Evolutionary conservation across 116 monocot species (phyloP).

Genomic region (Zostera marina): DNA sequence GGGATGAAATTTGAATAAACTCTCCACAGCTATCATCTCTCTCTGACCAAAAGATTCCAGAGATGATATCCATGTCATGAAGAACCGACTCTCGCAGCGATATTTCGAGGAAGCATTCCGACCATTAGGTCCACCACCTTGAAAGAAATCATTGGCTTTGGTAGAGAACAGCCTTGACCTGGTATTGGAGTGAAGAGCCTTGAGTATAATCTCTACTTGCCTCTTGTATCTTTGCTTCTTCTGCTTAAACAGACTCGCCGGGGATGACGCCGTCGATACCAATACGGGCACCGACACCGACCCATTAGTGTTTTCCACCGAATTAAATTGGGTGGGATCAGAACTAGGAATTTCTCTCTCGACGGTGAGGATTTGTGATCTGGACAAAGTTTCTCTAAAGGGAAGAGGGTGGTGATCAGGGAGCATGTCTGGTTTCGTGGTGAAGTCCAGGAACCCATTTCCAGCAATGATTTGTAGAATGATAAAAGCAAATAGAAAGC

Average conservation of each 20-base stretch:
- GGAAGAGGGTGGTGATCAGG: not conserved
- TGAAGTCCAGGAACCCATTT: conserved; percentile 10
- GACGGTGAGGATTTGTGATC: not conserved
- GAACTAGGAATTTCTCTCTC: not conserved
- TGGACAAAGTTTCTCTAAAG: not conserved
- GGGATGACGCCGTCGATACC: no score
- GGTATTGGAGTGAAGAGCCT: conserved; percentile 6
- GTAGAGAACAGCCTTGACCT: conserved; percentile 15
- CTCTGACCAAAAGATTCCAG: conserved; percentile 24
- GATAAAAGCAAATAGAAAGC: conserved; percentile 6
- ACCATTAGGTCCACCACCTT: not conserved
- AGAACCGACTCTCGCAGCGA: conserved; percentile 34
- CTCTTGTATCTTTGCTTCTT: not conserved
- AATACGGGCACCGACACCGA: no score
- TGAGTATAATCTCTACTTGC: not conserved
- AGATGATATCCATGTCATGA: conserved; percentile 73
- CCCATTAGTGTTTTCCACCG: not conserved
- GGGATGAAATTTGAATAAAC: conserved; percentile 57
- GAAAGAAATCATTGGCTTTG: conserved; percentile 28
- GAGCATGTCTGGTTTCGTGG: not conserved
- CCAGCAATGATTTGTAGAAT: conserved; percentile 11
- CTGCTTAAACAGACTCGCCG: not conserved
- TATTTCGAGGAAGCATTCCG: not conserved
- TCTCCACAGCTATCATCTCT: conserved; percentile 52
- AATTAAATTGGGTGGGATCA: not conserved